Conservation (phyloP, 768 basidiomycete species). For the Lactifluus pinguis region DNA sequence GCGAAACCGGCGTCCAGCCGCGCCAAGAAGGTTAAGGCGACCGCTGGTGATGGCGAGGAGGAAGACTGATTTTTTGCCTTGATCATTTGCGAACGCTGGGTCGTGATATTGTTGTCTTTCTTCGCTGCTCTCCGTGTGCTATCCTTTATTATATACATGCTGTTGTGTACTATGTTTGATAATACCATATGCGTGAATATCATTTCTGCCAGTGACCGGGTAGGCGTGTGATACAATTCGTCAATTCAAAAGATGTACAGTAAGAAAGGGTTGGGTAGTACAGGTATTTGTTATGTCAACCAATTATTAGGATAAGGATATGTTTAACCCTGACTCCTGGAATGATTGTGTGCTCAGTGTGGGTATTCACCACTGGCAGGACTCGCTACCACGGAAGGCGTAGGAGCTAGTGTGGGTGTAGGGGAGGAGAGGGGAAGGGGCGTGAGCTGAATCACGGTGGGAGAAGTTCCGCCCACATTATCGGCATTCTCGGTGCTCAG, state of each 20-base stretch:
- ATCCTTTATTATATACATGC: constrained; percentile 7
- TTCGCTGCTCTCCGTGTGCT: constrained; percentile 6
- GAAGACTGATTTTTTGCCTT: constrained; percentile 1
- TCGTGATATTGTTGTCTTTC: not conserved
- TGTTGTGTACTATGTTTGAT: constrained; percentile 6
- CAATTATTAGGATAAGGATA: not conserved
- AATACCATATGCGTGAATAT: constrained; percentile 13
- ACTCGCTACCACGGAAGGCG: not conserved
- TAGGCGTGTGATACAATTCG: not conserved
- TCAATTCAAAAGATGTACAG: not conserved
- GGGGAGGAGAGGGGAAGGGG: not conserved
- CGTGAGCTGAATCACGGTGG: constrained; percentile 7
- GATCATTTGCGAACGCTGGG: not conserved
- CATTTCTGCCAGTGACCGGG: not conserved
- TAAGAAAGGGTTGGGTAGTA: not conserved
- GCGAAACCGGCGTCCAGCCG: constrained; percentile 12
- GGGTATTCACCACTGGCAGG: not conserved
- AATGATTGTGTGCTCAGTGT: not conserved
- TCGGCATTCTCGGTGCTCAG: not conserved
- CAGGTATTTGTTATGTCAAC: not conserved
- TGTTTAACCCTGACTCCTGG: not conserved
- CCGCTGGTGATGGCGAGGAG: not conserved
- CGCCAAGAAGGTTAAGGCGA: constrained; percentile 9
- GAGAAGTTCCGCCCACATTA: not conserved
- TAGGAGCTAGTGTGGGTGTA: not conserved